A percentile compares a stretch with the other conserved stretches of the same genome.
Evolutionary conservation across 305 asterid species (phyloP).

Genomic region (Fraxinus albicans): DNA sequence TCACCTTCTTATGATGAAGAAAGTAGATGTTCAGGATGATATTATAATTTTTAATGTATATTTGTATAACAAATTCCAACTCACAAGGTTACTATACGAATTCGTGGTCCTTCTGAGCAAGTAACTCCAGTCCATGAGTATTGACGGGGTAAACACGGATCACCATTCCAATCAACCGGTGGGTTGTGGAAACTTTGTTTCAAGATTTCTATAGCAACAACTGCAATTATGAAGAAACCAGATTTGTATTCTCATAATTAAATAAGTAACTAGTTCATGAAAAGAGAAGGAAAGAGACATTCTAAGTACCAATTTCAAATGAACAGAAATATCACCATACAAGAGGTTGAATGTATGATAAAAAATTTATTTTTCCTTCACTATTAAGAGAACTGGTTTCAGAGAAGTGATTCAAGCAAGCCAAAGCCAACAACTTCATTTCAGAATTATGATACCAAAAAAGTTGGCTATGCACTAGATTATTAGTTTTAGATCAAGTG

Average conservation of each 20-base stretch:
- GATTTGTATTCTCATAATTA: conserved; percentile 2
- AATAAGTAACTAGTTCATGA: neutral
- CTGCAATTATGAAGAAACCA: conserved; percentile 40
- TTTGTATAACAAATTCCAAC: conserved; percentile 31
- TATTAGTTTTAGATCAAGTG: neutral
- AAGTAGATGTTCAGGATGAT: neutral
- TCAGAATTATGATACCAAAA: neutral
- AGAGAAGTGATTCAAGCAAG: neutral
- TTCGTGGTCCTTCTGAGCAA: conserved; percentile 61
- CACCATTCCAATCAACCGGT: conserved; percentile 90
- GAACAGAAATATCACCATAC: neutral
- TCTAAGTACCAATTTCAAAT: neutral
- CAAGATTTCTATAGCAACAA: conserved; percentile 61
- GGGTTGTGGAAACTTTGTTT: conserved; percentile 61
- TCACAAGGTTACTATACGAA: conserved; percentile 73
- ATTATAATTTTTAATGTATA: neutral
- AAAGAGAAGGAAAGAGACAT: neutral
- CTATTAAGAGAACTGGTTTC: neutral
- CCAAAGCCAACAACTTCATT: neutral
- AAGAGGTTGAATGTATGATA: neutral
- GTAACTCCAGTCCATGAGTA: conserved; percentile 89
- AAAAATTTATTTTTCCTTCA: neutral
- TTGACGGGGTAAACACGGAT: conserved; percentile 80
- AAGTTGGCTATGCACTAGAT: neutral
- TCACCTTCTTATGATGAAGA: neutral